Base-by-base conservation (phyloP, 768 basidiomycete species). In the Mycena rebaudengoi region DNA sequence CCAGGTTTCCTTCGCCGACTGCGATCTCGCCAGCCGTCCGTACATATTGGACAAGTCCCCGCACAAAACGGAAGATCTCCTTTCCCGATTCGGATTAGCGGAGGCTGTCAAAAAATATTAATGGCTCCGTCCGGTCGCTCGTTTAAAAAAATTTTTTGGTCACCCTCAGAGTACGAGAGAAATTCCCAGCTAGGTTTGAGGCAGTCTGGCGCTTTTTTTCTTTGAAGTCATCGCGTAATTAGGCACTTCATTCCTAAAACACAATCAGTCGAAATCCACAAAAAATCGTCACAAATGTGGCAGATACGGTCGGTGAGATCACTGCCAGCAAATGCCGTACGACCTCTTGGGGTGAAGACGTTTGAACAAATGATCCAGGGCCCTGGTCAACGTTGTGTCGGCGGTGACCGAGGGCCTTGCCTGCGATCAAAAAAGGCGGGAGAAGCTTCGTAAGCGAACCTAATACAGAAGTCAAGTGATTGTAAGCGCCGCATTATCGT, bases 351-450 rank as follows among this genome's bases (percentile, higher is more conserved):
- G n/a, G n/a, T 13, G 21, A 20, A 10, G 11, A 7, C 30, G 16
- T n/a, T n/a, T 21, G 37, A 45, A 35, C 45, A 41, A 49, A 21
- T 62, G 29, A 48, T 23, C 45, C 53, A 49, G 53, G 45, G 25
- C 28, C 7, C 8, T 20, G 61, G 35, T 37, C 20, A 23, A 25
- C 12, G 23, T 45, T 23, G 43, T n/a, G 43, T 3, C 39, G 44
- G 37, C 30, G 45, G 66, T 67, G 61, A 3, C 48, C 16, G 61
- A 40, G 66, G 61, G 43, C 29, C 51, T n/a, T n/a, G n/a, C n/a
- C n/a, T n/a, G 10, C 39, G 18, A 59, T 63, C 61, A 62, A 28
- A 60, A 66, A 46, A 49, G 35, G 66, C 66, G 66, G 66, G 44
- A 67, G 66, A 67, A 67, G 39, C 61, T 35, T 40, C 37, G 40